Evolutionary conservation across 2,329 filamentous ascomycete genomes (phyloP).

Genomic region (Tolypocladium ovalisporum): DNA sequence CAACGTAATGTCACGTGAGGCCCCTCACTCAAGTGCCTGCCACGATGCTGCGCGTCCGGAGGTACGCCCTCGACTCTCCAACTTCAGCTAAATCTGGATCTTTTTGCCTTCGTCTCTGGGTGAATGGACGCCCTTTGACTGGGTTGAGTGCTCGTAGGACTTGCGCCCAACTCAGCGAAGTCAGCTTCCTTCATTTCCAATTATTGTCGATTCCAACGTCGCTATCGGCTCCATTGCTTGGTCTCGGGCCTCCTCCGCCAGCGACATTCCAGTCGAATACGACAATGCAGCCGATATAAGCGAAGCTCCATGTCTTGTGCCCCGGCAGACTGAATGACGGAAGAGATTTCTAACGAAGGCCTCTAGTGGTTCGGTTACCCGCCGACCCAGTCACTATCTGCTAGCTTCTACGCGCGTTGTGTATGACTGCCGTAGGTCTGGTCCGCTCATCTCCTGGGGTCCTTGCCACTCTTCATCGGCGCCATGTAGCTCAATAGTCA

Average conservation of each 20-base stretch:
- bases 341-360: constrained; percentile 33
- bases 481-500: neutral
- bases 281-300: constrained; percentile 50
- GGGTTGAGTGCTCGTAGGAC: too few relatives aligned
- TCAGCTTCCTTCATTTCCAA: too few relatives aligned
- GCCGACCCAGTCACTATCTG: constrained; percentile 48
- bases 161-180: too few relatives aligned
- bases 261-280: constrained; percentile 44
- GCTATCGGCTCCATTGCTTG: constrained; percentile 1
- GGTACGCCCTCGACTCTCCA: neutral
- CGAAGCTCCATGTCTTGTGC: constrained; percentile 41
- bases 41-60: neutral
- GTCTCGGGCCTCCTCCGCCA: constrained; percentile 27
- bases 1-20: constrained; percentile 9
- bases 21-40: neutral
- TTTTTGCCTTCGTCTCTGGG: too few relatives aligned
- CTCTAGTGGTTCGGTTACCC: constrained; percentile 33
- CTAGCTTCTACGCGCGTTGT: constrained; percentile 36
- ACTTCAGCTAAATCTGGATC: neutral
- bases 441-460: constrained; percentile 30
- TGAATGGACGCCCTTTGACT: too few relatives aligned
- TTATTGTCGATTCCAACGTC: neutral
- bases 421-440: constrained; percentile 35
- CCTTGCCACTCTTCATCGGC: constrained; percentile 31
- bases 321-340: constrained; percentile 41